Conservation (phyloP, 305 asterid genomes). For the Fraxinus platypoda region DNA sequence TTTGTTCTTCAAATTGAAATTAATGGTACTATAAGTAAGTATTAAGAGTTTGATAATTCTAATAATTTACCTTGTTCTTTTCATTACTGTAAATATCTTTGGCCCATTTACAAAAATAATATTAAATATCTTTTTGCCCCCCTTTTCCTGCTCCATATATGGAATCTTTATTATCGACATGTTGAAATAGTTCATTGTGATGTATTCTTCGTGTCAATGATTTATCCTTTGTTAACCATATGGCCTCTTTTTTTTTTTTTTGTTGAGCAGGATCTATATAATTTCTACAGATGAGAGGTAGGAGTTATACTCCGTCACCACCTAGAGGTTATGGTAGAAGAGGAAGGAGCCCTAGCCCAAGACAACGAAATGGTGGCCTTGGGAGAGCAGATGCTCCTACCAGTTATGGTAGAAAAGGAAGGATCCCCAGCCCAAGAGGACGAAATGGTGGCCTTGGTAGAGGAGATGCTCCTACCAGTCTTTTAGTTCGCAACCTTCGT, state of each 20-base stretch:
- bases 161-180: neutral
- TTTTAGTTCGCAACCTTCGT: conserved; percentile 66
- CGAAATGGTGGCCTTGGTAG: conserved; percentile 44
- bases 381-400: neutral
- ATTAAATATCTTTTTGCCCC: neutral
- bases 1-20: neutral
- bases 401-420: neutral
- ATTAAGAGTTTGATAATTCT: neutral
- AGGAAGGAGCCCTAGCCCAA: conserved; percentile 27
- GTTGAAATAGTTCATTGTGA: neutral
- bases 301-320: conserved; percentile 90
- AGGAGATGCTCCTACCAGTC: conserved; percentile 86
- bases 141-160: neutral
- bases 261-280: conserved; percentile 14
- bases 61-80: neutral
- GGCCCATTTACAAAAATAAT: neutral
- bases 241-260: neutral
- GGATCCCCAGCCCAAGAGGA: conserved; percentile 50
- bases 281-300: conserved; percentile 62
- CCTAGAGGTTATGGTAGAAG: conserved; percentile 74
- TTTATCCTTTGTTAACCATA: neutral
- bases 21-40: neutral
- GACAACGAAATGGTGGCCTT: neutral
- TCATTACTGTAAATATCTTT: neutral
- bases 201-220: neutral